Conservation (phyloP, 495 filamentous ascomycete genomes). For the Neurospora sp. region DNA sequence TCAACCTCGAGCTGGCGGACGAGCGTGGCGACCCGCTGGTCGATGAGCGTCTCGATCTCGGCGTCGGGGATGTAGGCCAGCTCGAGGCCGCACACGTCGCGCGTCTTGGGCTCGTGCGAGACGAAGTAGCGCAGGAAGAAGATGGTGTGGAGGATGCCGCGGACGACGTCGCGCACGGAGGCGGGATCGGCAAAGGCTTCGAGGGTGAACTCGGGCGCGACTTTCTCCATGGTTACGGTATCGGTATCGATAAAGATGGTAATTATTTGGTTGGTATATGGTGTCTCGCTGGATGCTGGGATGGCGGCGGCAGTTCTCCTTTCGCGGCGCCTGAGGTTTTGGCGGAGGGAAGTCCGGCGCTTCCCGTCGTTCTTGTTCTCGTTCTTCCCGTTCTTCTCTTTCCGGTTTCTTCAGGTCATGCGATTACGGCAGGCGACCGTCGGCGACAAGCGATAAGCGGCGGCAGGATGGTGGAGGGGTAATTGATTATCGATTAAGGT, state of each 20-base stretch:
- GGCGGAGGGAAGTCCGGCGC: neutral
- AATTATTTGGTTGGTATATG: neutral
- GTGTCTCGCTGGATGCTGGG: neutral
- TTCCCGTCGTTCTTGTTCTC: neutral
- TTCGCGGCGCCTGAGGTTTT: neutral
- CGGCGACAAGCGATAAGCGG: neutral
- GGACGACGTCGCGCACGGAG: conserved; percentile 81
- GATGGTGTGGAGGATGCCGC: conserved; percentile 92
- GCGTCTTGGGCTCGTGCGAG: conserved; percentile 68
- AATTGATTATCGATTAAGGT: neutral
- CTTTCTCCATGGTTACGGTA: conserved; percentile 40
- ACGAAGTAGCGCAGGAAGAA: conserved; percentile 99
- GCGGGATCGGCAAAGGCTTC: conserved; percentile 75
- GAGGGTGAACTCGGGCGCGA: conserved; percentile 71
- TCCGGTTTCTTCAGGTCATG: neutral
- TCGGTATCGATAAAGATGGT: neutral
- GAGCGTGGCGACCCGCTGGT: conserved; percentile 68
- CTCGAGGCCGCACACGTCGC: conserved; percentile 87
- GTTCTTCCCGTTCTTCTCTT: neutral
- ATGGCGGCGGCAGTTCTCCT: neutral
- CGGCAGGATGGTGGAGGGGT: neutral
- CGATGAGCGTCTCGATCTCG: conserved; percentile 87
- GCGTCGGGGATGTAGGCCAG: conserved; percentile 80
- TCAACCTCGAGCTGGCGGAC: conserved; percentile 52
- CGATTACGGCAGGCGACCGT: neutral